These are phyloP conservation scores for Xylaria longipes DNA, from an alignment of 495 filamentous ascomycete genomes.

Conservation along the genomic window DNA sequence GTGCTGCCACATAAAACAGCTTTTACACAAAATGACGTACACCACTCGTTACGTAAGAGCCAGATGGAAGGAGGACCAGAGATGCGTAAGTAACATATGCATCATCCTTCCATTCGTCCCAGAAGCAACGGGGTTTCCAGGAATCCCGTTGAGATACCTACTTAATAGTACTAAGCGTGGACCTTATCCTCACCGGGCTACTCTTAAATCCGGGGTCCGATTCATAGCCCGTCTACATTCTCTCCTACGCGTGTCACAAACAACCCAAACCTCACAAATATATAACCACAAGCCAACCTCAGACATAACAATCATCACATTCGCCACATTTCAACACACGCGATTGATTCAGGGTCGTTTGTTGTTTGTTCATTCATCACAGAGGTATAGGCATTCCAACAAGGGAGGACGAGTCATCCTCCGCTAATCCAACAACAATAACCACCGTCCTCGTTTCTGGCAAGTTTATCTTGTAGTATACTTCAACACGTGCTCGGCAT, in stretches of 20 bases:
- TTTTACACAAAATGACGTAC: not conserved
- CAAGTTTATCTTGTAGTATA: not conserved
- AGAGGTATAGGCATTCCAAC: not conserved
- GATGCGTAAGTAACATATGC: not conserved
- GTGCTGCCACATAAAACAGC: not conserved
- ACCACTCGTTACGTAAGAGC: not conserved
- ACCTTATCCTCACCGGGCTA: not conserved
- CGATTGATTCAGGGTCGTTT: not conserved
- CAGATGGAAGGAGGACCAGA: not conserved
- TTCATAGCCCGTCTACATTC: not conserved
- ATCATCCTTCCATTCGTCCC: not conserved
- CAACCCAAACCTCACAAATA: not conserved
- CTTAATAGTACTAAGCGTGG: not conserved
- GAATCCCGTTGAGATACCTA: not conserved
- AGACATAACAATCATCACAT: not conserved
- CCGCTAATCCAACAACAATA: not conserved
- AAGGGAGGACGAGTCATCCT: not conserved
- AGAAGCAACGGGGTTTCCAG: not conserved
- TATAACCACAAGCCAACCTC: not conserved
- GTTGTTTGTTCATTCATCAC: not conserved
- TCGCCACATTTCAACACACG: not conserved
- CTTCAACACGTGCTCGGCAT: not conserved
- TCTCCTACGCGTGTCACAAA: not conserved
- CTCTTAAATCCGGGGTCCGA: not conserved
- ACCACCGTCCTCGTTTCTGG: not conserved